phyloP scores from a whole-genome alignment of 2,329 filamentous ascomycete species.

The Aspergillus glaucus region DNA sequence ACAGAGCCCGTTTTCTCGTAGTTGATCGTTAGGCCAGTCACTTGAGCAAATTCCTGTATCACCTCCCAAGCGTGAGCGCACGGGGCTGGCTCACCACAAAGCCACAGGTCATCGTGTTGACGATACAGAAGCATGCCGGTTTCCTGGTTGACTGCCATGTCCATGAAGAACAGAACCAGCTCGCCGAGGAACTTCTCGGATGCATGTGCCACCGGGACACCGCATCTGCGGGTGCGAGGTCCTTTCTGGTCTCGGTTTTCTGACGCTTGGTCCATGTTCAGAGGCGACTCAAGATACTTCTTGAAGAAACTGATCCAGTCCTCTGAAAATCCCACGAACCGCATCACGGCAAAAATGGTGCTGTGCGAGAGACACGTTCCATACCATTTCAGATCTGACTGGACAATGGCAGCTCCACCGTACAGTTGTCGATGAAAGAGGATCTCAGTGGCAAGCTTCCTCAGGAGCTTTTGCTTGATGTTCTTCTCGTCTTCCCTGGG shows the following conservation, averaged over 20 bases:
- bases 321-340: constrained; percentile 40
- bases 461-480: not conserved
- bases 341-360: constrained; percentile 39
- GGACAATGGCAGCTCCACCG: constrained; percentile 33
- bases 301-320: constrained; percentile 42
- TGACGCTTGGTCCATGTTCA: constrained; percentile 36
- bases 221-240: constrained; percentile 37
- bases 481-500: not conserved
- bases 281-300: constrained; percentile 41
- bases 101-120: constrained; percentile 46
- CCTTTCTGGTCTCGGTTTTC: constrained; percentile 17
- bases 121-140: constrained; percentile 42
- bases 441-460: not conserved
- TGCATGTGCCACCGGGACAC: constrained; percentile 42
- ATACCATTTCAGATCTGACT: constrained; percentile 42
- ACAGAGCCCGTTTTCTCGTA: constrained; percentile 39
- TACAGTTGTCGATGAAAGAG: constrained; percentile 29
- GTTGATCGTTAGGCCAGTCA: constrained; percentile 42
- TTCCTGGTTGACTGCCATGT: constrained; percentile 40
- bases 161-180: constrained; percentile 43
- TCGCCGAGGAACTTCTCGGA: constrained; percentile 45
- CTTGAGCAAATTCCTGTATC: constrained; percentile 37
- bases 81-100: constrained; percentile 38
- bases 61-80: constrained; percentile 40
- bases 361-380: constrained; percentile 40